Conservation (phyloP, 2,329 filamentous ascomycete genomes). For the Aspergillus arachidicola region DNA sequence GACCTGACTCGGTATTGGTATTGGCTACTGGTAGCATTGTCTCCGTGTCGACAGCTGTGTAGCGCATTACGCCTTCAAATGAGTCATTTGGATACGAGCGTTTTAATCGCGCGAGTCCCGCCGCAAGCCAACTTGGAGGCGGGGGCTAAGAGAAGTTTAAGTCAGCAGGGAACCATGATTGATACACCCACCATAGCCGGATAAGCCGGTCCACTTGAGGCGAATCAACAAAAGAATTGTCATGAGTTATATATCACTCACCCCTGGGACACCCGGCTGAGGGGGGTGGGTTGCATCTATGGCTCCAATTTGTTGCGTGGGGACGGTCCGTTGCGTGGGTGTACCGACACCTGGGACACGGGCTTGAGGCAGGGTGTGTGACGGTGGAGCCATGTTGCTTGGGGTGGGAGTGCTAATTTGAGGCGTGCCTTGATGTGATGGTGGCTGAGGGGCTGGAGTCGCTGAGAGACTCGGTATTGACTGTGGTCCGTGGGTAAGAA, state of each 20-base stretch:
- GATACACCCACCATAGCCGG: slow-evolving; percentile 8
- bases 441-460: slow-evolving; percentile 47
- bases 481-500: slow-evolving; percentile 54
- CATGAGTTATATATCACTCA: slow-evolving; percentile 40
- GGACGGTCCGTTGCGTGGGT: slow-evolving; percentile 28
- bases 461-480: slow-evolving; percentile 38
- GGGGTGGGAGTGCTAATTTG: slow-evolving; percentile 54
- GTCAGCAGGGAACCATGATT: slow-evolving; percentile 9
- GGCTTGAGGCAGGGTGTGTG: slow-evolving; percentile 33
- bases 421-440: slow-evolving; percentile 48
- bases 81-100: slow-evolving; percentile 73
- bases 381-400: slow-evolving; percentile 55
- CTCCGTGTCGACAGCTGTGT: slow-evolving; percentile 74
- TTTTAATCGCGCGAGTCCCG: slow-evolving; percentile 72
- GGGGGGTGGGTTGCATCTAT: slow-evolving; percentile 49
- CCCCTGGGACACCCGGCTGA: slow-evolving; percentile 45
- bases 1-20: slow-evolving; percentile 55
- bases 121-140: slow-evolving; percentile 81
- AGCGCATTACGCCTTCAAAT: slow-evolving; percentile 91
- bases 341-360: slow-evolving; percentile 26
- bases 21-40: slow-evolving; percentile 67
- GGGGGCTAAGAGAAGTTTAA: slow-evolving; percentile 62
- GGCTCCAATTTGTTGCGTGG: slow-evolving; percentile 46
- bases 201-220: neutral
- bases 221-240: slow-evolving; percentile 6